These are phyloP conservation scores for Coemansia sp. DNA, from an alignment of 192 early-diverging fungal species.

Conservation along the genomic window DNA sequence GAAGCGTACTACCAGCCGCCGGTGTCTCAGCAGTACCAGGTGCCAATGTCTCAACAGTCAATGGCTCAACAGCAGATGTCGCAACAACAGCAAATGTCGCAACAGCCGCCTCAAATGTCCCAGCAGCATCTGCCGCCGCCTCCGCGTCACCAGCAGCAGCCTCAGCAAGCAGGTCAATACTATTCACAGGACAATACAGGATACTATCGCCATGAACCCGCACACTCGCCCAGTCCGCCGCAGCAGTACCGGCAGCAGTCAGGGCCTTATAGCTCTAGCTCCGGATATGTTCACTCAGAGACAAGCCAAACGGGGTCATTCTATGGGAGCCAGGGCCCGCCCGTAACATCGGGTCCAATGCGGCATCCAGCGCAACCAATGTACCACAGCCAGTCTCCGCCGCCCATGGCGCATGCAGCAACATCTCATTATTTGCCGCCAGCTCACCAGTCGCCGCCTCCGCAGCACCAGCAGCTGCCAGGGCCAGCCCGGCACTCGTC, in stretches of 20 bases:
- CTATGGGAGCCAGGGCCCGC: slow-evolving; percentile 5
- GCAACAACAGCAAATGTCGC: background rate
- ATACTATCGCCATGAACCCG: slow-evolving; percentile 9
- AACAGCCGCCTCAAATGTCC: background rate
- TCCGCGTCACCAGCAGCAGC: slow-evolving; percentile 1
- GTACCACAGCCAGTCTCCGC: slow-evolving; percentile 1
- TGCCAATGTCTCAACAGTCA: slow-evolving; percentile 2
- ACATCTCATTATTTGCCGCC: background rate
- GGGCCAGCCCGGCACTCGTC: slow-evolving; percentile 10
- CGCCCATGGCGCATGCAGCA: background rate
- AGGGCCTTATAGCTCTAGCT: background rate
- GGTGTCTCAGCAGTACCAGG: slow-evolving; percentile 1
- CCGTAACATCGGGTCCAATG: slow-evolving; percentile 1
- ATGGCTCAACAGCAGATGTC: background rate
- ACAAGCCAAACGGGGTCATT: slow-evolving; percentile 5
- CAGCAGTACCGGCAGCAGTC: background rate
- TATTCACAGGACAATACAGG: slow-evolving; percentile 6
- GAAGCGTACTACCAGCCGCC: slow-evolving; percentile 8
- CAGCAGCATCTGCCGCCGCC: background rate
- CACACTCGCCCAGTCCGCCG: slow-evolving; percentile 1
- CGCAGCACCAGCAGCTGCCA: background rate
- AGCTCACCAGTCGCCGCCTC: slow-evolving; percentile 19
- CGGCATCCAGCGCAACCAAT: background rate
- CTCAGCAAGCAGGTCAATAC: background rate
- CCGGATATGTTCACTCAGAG: background rate